Percentiles rank a stretch among this genome's conserved stretches.
phyloP scores from a whole-genome alignment of 2,329 filamentous ascomycete species.

The Exophiala dermatitidis region DNA sequence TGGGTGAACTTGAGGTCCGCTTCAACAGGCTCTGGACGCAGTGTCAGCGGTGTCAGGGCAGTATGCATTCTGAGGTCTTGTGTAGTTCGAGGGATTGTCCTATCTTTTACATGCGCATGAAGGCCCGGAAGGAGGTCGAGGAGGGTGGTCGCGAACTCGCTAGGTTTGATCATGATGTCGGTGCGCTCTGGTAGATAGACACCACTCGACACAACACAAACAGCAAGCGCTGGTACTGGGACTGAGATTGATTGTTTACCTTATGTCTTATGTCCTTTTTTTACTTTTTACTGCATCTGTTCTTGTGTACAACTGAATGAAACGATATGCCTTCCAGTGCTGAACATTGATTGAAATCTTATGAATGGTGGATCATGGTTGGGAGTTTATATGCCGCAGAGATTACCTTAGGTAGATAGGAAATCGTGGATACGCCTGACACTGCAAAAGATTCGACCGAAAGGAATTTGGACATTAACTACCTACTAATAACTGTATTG shows the following conservation, averaged over 20 bases:
- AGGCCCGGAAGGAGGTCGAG: slow-evolving; percentile 97
- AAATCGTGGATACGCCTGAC: too few relatives aligned
- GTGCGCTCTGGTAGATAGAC: slow-evolving; percentile 32
- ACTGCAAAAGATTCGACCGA: too few relatives aligned
- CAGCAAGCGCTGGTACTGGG: too few relatives aligned
- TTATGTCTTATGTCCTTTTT: too few relatives aligned
- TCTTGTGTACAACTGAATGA: too few relatives aligned
- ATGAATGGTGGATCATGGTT: too few relatives aligned
- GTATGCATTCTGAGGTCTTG: slow-evolving; percentile 97
- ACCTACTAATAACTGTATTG: neutral
- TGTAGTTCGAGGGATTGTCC: slow-evolving; percentile 94
- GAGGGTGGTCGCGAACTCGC: slow-evolving; percentile 84
- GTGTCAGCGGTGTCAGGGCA: slow-evolving; percentile 94
- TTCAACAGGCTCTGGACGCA: slow-evolving; percentile 96
- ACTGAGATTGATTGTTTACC: too few relatives aligned
- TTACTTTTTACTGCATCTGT: too few relatives aligned
- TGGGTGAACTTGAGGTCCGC: slow-evolving; percentile 84
- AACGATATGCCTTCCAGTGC: too few relatives aligned
- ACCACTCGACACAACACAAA: neutral
- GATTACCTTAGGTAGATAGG: too few relatives aligned
- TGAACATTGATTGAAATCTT: too few relatives aligned
- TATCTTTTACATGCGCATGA: slow-evolving; percentile 99
- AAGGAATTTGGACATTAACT: neutral
- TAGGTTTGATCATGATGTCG: slow-evolving; percentile 80
- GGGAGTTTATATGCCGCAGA: too few relatives aligned